These are phyloP conservation scores for Trichoderma asperellum DNA, from an alignment of 2,329 filamentous ascomycete species.

Conservation along the genomic window DNA sequence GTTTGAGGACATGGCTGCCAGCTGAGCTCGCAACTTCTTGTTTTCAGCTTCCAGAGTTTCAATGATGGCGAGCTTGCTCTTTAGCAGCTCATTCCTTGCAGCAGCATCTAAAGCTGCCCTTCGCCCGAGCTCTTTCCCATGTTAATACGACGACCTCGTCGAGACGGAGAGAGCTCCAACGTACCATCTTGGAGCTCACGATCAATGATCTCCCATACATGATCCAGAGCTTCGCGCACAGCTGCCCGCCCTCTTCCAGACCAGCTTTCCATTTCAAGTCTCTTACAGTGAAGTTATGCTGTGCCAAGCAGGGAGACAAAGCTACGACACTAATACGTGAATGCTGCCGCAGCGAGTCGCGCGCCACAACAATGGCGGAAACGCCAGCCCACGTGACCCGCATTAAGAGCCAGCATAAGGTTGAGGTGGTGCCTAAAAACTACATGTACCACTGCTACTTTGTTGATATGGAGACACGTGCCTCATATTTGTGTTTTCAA, in stretches of 20 bases:
- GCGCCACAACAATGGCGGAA: constrained; percentile 9
- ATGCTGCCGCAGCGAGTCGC: constrained; percentile 1
- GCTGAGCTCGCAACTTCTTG: constrained; percentile 44
- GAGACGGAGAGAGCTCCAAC: constrained; percentile 29
- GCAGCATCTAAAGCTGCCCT: background rate
- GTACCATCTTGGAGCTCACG: constrained; percentile 44
- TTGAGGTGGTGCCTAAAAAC: background rate
- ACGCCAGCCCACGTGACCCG: constrained; percentile 26
- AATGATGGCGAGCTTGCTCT: constrained; percentile 34
- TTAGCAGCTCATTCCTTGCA: constrained; percentile 4
- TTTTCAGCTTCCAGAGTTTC: constrained; percentile 50
- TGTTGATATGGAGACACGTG: background rate
- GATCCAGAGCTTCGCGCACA: constrained; percentile 46
- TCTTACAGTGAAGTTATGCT: background rate
- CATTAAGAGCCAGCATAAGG: background rate
- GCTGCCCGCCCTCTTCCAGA: constrained; percentile 46
- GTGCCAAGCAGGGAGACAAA: background rate
- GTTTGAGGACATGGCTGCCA: constrained; percentile 32
- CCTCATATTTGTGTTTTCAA: background rate
- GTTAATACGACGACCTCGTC: constrained; percentile 9
- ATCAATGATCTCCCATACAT: constrained; percentile 47
- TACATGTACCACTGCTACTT: background rate
- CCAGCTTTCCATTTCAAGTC: constrained; percentile 45
- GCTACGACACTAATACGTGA: constrained; percentile 15
- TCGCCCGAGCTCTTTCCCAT: constrained; percentile 19